Conservation (phyloP, 2,329 filamentous ascomycete species). For the Fusarium dimerum region DNA sequence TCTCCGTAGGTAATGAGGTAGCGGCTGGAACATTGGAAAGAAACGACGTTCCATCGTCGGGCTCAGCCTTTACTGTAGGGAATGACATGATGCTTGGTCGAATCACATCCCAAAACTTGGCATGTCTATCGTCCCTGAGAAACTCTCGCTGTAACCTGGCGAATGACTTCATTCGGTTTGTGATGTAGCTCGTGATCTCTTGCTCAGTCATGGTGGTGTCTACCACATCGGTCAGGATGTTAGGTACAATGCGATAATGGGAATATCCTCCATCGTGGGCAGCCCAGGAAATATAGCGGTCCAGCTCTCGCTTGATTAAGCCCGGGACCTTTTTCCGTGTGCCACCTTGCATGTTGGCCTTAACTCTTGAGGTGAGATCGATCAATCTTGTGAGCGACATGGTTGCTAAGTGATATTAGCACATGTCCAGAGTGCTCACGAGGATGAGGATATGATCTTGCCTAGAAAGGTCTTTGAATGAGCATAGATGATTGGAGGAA, state of each 20-base stretch:
- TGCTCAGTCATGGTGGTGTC: conserved; percentile 31
- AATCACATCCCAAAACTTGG: conserved; percentile 35
- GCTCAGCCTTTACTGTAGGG: conserved; percentile 20
- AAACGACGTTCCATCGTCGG: conserved; percentile 10
- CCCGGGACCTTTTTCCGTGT: conserved; percentile 32
- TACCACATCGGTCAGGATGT: conserved; percentile 40
- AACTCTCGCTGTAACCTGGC: conserved; percentile 40
- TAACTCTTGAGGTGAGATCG: conserved; percentile 40
- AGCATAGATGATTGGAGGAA: conserved; percentile 41
- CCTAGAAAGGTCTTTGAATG: conserved; percentile 40
- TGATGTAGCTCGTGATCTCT: conserved; percentile 38
- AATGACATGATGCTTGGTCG: conserved; percentile 22
- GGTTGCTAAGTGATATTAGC: conserved; percentile 37
- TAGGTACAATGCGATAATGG: conserved; percentile 38
- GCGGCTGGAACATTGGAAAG: not conserved
- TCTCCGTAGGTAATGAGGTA: no score
- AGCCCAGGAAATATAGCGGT: conserved; percentile 42
- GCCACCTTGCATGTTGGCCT: conserved; percentile 38
- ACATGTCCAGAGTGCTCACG: not conserved
- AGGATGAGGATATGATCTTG: conserved; percentile 12
- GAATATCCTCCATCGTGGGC: conserved; percentile 42
- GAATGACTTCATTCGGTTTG: conserved; percentile 37
- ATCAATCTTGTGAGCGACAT: conserved; percentile 40
- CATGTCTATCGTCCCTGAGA: conserved; percentile 29
- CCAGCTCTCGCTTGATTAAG: conserved; percentile 37